Conservation (phyloP, 164 flowering plant species). For the Platanus orientalis region DNA sequence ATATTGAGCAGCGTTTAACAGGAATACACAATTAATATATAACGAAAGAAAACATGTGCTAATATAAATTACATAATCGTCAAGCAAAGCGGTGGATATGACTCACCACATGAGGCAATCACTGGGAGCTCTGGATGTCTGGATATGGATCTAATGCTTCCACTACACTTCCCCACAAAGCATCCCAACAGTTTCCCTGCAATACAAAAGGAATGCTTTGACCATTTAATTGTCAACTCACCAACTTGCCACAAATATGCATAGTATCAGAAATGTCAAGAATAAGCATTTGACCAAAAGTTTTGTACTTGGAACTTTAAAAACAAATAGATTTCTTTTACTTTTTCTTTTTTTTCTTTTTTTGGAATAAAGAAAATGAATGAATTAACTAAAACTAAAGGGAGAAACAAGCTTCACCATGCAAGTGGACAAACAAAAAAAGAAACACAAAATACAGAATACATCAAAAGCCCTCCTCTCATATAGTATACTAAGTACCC, state of each 20-base stretch:
- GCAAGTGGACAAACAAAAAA: too few relatives aligned
- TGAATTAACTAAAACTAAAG: too few relatives aligned
- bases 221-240: background rate
- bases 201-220: constrained; percentile 8
- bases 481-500: too few relatives aligned
- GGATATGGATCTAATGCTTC: constrained; percentile 86
- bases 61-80: background rate
- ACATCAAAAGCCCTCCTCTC: too few relatives aligned
- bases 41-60: background rate
- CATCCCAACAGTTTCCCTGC: constrained; percentile 86
- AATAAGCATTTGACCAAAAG: background rate
- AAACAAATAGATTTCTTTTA: too few relatives aligned
- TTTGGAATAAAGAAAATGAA: too few relatives aligned
- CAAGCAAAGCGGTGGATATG: background rate
- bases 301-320: too few relatives aligned
- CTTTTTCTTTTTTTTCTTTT: too few relatives aligned
- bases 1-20: background rate
- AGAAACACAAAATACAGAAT: too few relatives aligned
- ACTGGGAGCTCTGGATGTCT: constrained; percentile 83
- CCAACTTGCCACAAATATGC: background rate
- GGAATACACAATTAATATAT: background rate
- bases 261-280: background rate
- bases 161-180: constrained; percentile 87
- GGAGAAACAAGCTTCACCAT: too few relatives aligned
- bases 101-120: constrained; percentile 95